A percentile compares a stretch with the other conserved stretches of the same genome.
phyloP scores from a whole-genome alignment of 2,329 filamentous ascomycete genomes.

The Fusarium sp. region DNA sequence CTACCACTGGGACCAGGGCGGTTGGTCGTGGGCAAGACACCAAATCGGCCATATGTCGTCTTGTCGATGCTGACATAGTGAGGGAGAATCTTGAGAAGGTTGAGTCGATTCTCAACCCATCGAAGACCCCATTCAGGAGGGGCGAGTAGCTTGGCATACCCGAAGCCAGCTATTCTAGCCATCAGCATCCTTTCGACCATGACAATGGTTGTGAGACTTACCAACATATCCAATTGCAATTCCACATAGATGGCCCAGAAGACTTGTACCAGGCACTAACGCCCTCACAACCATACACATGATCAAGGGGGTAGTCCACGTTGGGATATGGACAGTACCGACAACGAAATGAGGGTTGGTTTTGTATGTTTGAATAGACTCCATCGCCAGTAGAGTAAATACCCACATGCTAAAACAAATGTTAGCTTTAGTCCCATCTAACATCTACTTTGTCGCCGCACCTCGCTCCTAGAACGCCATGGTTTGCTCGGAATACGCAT shows the following conservation, averaged over 20 bases:
- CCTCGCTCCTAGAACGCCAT: slow-evolving; percentile 84
- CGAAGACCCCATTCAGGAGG: slow-evolving; percentile 89
- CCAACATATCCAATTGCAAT: slow-evolving; percentile 88
- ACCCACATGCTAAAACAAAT: slow-evolving; percentile 79
- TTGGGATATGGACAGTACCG: slow-evolving; percentile 78
- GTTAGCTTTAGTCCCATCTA: background rate
- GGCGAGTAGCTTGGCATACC: slow-evolving; percentile 88
- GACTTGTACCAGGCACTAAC: slow-evolving; percentile 82
- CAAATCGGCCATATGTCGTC: slow-evolving; percentile 94
- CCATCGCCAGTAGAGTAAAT: slow-evolving; percentile 85
- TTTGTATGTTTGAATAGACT: slow-evolving; percentile 87
- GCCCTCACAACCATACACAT: slow-evolving; percentile 79
- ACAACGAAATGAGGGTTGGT: slow-evolving; percentile 81
- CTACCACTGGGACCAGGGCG: slow-evolving; percentile 53
- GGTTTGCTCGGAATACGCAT: slow-evolving; percentile 77
- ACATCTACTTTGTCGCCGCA: slow-evolving; percentile 53
- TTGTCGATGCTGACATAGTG: slow-evolving; percentile 96
- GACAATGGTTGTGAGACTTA: slow-evolving; percentile 57
- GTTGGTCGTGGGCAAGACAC: slow-evolving; percentile 77
- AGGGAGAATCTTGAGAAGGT: slow-evolving; percentile 83
- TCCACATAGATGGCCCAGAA: slow-evolving; percentile 88
- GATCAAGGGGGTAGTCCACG: slow-evolving; percentile 89
- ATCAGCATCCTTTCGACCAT: slow-evolving; percentile 9
- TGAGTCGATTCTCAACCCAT: slow-evolving; percentile 90
- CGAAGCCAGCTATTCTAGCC: slow-evolving; percentile 74